A percentile compares a stretch with the other conserved stretches of the same genome.
phyloP scores from a whole-genome alignment of 2,329 filamentous ascomycete genomes.

The Colletotrichum abscissum region DNA sequence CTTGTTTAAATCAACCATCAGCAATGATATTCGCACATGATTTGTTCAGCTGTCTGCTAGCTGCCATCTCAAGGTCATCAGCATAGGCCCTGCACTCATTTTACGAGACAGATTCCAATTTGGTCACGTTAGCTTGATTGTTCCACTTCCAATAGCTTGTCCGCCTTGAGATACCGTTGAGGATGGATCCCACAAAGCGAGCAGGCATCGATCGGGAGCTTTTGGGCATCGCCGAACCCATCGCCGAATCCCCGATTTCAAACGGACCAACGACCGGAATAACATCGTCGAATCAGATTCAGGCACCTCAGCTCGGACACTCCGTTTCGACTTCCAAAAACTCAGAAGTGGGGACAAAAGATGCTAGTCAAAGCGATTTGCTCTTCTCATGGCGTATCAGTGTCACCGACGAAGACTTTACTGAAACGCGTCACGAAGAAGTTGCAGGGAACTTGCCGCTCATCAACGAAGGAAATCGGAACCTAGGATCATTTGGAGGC shows the following conservation, averaged over 20 bases:
- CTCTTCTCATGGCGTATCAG: neutral
- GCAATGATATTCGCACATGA: neutral
- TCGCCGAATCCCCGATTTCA: neutral
- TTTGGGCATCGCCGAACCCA: neutral
- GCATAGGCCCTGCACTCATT: neutral
- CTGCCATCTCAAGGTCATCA: neutral
- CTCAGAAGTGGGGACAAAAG: neutral
- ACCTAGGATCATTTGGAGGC: neutral
- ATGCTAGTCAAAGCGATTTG: neutral
- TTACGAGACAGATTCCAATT: neutral
- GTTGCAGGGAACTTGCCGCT: neutral
- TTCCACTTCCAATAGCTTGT: neutral
- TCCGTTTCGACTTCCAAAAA: neutral
- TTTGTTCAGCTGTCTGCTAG: neutral
- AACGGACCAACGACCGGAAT: neutral
- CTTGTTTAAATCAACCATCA: neutral
- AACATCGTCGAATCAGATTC: neutral
- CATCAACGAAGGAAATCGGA: neutral
- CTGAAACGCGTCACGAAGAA: neutral
- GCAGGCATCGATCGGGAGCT: neutral
- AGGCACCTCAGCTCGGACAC: neutral
- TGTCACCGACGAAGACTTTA: neutral
- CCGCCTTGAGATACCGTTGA: neutral
- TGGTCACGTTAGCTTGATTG: neutral
- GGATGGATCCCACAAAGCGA: neutral